phyloP scores from a whole-genome alignment of 2,329 filamentous ascomycete species.

The Aspergillus pseudoglaucus region DNA sequence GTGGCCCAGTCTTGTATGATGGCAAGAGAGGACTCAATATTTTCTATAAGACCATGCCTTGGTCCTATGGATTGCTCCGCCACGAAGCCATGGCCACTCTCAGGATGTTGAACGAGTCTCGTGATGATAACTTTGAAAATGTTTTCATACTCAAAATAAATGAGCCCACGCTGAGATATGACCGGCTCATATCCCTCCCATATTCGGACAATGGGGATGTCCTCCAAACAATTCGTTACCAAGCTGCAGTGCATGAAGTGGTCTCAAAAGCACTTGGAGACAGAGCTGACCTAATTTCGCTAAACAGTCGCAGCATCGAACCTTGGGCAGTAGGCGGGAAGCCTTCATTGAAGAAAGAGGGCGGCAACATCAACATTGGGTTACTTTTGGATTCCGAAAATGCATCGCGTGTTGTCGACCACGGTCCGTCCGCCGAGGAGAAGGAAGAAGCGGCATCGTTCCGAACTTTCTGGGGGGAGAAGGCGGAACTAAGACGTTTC shows the following conservation, averaged over 20 bases:
- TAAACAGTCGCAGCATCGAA: conserved; percentile 39
- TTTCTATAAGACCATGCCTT: conserved; percentile 81
- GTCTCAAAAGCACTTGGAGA: conserved; percentile 69
- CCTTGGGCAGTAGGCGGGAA: conserved; percentile 46
- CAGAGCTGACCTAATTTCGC: conserved; percentile 62
- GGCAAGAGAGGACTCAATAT: conserved; percentile 68
- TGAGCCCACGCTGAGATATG: conserved; percentile 48
- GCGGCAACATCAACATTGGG: conserved; percentile 51
- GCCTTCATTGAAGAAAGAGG: conserved; percentile 22
- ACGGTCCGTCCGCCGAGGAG: conserved; percentile 78
- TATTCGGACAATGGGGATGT: conserved; percentile 19
- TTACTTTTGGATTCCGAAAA: conserved; percentile 68
- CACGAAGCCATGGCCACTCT: conserved; percentile 70
- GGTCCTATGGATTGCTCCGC: conserved; percentile 69
- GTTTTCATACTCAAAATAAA: conserved; percentile 66
- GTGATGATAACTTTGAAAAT: conserved; percentile 73
- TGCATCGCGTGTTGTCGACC: conserved; percentile 71
- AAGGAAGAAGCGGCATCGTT: conserved; percentile 76
- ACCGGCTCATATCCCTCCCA: conserved; percentile 42
- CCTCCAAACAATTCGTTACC: conserved; percentile 22
- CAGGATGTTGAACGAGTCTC: conserved; percentile 65
- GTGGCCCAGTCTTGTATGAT: conserved; percentile 71
- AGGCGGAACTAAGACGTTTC: conserved; percentile 86
- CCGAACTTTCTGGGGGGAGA: conserved; percentile 89
- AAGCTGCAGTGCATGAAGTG: conserved; percentile 51